A percentile compares a stretch with the other conserved stretches of the same genome.
Evolutionary conservation across 495 filamentous ascomycete species (phyloP).

Genomic region (Pyronema domesticum): DNA sequence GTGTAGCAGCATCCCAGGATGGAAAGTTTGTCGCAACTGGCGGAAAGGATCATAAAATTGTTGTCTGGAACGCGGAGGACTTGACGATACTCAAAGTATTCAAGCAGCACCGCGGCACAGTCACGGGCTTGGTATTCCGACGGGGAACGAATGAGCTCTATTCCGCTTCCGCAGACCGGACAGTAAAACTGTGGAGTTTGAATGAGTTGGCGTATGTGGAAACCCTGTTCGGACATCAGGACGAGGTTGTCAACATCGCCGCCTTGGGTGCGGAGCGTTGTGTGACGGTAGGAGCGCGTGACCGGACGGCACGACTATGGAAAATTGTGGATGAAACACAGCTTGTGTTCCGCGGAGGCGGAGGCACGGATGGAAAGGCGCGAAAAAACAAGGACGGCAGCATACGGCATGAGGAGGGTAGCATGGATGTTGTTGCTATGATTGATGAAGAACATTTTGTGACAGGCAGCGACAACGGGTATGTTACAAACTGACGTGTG

Average conservation of each 20-base stretch:
- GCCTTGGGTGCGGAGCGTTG: conserved; percentile 74
- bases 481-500: conserved; percentile 10
- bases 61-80: conserved; percentile 68
- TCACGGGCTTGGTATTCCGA: conserved; percentile 70
- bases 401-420: conserved; percentile 44
- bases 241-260: conserved; percentile 64
- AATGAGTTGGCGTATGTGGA: conserved; percentile 79
- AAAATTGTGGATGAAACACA: conserved; percentile 93
- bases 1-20: conserved; percentile 68
- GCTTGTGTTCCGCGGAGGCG: conserved; percentile 78
- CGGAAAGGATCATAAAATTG: conserved; percentile 58
- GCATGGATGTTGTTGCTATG: conserved; percentile 74
- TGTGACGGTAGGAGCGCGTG: conserved; percentile 71
- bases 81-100: conserved; percentile 68
- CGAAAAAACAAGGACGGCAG: conserved; percentile 22
- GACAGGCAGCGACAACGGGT: conserved; percentile 80
- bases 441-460: conserved; percentile 82
- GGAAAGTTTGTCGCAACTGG: conserved; percentile 86
- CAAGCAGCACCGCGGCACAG: conserved; percentile 74
- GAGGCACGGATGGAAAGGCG: conserved; percentile 38
- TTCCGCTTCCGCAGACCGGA: conserved; percentile 71
- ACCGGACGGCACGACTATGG: conserved; percentile 88
- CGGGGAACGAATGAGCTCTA: conserved; percentile 83
- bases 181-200: conserved; percentile 74
- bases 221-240: conserved; percentile 90